Conservation (phyloP, 495 filamentous ascomycete species). For the Platismatia glauca region DNA sequence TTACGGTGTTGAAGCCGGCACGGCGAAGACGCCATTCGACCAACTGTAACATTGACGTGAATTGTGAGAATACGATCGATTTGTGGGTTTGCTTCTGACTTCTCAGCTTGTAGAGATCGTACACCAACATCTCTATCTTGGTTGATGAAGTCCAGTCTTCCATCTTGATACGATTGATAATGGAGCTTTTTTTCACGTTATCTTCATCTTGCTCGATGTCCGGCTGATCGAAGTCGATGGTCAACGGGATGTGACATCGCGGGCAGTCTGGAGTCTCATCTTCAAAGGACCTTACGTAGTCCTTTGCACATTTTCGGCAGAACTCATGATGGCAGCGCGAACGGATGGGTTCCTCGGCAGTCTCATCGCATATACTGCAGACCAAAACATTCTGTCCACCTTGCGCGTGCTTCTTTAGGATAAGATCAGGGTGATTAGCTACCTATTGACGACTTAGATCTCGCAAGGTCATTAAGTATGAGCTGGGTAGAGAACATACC, state of each 20-base stretch:
- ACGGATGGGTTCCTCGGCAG: constrained; percentile 86
- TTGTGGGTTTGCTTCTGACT: constrained; percentile 88
- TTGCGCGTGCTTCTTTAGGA: constrained; percentile 75
- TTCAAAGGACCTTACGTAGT: constrained; percentile 63
- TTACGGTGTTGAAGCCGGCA: constrained; percentile 93
- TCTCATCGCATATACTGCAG: constrained; percentile 89
- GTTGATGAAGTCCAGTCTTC: constrained; percentile 94
- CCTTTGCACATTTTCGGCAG: constrained; percentile 80
- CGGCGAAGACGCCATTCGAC: constrained; percentile 93
- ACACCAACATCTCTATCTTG: constrained; percentile 93
- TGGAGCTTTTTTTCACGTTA: constrained; percentile 79
- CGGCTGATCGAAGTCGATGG: constrained; percentile 87
- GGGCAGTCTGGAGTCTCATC: constrained; percentile 69
- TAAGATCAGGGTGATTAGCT: constrained; percentile 89
- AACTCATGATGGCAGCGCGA: constrained; percentile 92
- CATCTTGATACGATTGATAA: constrained; percentile 97
- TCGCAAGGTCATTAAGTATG: not conserved
- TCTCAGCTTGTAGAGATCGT: constrained; percentile 81
- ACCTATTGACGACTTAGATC: constrained; percentile 8
- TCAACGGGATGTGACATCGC: constrained; percentile 78
- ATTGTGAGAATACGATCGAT: constrained; percentile 68
- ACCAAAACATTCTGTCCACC: constrained; percentile 85
- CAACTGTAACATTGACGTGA: constrained; percentile 63
- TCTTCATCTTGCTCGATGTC: constrained; percentile 83
- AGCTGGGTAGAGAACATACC: constrained; percentile 32